Base-by-base conservation (phyloP, 371 early-diverging fungal species). In the Synchytrium microbalum region DNA sequence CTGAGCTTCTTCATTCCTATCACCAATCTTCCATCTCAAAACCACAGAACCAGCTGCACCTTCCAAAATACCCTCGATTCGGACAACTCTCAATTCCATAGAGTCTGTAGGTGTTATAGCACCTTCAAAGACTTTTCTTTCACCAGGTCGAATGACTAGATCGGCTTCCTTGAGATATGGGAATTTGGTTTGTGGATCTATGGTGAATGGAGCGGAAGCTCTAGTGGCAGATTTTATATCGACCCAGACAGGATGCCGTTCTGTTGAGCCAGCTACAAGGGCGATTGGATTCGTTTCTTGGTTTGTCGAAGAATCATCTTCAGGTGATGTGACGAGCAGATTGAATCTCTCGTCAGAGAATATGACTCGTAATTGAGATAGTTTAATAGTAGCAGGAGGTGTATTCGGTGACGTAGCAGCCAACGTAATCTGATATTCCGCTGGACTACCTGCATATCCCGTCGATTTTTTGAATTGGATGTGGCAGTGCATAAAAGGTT, bases 81-180 rank as follows among this genome's bases (percentile, higher is more conserved):
- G 64, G 26, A 71, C 24, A 23, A 87, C 79, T 77, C 84, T 84
- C 3, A 90, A 54, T n/a, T 82, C 85, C 19, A 81, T 81, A 26
- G 82, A 82, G 25, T 76, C 78, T 46, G 71, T 64, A 0, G 89
- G 86, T 0, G 74, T 31, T n/a, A 90, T 63, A 5, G 60, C 58
- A 2, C 87, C 86, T 71, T 91, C 87, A 55, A 87, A 67, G 0
- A 87, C 86, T 32, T 81, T 82, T 26, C 71, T 82, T 54, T 77
- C 78, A 32, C 77, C 76, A 29, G 84, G 81, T 5, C 57, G 60
- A 16, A 91, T 62, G 19, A 73, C 68, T 54, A 90, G 66, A 63
- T 84, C 75, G 25, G 69, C 77, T 2, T 46, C 24, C 31, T 75
- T 66, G 10, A 24, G 5, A 38, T 38, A 38, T 10, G 5, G 46